phyloP scores from a whole-genome alignment of 352 stramenopile species.

The Pythium dissimile region DNA sequence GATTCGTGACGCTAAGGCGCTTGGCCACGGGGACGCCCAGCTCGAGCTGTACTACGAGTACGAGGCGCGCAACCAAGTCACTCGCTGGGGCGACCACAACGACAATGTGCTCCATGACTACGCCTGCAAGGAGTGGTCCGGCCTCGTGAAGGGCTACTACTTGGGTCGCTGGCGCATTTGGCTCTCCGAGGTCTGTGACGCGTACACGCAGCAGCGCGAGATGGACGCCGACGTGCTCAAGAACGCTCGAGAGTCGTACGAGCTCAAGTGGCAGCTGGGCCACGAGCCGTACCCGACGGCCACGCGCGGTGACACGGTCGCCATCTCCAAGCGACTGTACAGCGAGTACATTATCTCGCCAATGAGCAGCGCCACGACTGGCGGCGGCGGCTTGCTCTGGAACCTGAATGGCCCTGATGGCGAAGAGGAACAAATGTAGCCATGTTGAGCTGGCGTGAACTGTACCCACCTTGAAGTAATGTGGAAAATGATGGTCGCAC shows the following conservation, averaged over 20 bases:
- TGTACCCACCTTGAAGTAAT: too few species aligned
- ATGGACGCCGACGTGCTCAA: constrained; percentile 48
- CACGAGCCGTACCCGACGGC: constrained; percentile 47
- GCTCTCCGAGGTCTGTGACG: constrained; percentile 62
- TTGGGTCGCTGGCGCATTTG: constrained; percentile 67
- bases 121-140: constrained; percentile 72
- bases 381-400: constrained; percentile 8
- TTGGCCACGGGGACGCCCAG: constrained; percentile 26
- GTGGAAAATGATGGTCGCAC: too few species aligned
- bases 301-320: constrained; percentile 41
- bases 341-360: constrained; percentile 32
- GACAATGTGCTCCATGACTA: constrained; percentile 71
- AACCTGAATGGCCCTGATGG: background rate
- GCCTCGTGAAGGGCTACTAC: constrained; percentile 68
- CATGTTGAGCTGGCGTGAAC: too few species aligned
- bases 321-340: constrained; percentile 52
- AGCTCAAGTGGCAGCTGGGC: constrained; percentile 73
- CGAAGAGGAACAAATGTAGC: background rate
- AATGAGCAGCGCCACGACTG: background rate
- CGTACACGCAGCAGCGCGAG: constrained; percentile 53
- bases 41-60: constrained; percentile 72
- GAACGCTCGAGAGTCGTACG: constrained; percentile 49
- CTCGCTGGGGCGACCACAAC: constrained; percentile 78
- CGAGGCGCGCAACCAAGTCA: constrained; percentile 81
- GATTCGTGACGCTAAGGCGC: constrained; percentile 52